These are phyloP conservation scores for Chytriomyces sp. DNA, from an alignment of 192 early-diverging fungal species.

Conservation along the genomic window DNA sequence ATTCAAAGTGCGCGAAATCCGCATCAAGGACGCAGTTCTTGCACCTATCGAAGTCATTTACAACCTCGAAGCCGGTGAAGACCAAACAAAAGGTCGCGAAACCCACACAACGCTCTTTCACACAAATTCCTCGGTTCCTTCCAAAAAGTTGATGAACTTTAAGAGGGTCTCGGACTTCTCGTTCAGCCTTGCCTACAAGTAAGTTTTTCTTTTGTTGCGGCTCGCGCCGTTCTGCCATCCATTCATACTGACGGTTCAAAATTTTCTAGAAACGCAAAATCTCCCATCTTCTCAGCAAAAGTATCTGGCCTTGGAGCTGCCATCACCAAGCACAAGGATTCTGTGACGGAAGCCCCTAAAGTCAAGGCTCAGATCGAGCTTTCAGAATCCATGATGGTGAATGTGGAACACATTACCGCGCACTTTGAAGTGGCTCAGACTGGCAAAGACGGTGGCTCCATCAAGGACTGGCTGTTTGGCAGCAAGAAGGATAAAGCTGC, in stretches of 20 bases:
- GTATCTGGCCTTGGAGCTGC: constrained; percentile 75
- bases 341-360: constrained; percentile 63
- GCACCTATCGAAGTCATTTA: constrained; percentile 72
- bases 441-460: constrained; percentile 1
- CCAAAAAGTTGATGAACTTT: constrained; percentile 86
- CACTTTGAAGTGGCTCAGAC: constrained; percentile 58
- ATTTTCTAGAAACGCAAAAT: neutral
- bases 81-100: constrained; percentile 23
- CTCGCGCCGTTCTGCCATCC: neutral
- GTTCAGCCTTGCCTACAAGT: constrained; percentile 70
- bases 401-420: constrained; percentile 64
- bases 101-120: constrained; percentile 65
- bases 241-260: constrained; percentile 9
- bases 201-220: constrained; percentile 11
- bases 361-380: constrained; percentile 84
- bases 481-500: constrained; percentile 47
- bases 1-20: constrained; percentile 87
- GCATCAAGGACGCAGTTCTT: constrained; percentile 80
- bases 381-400: constrained; percentile 76
- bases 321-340: constrained; percentile 66
- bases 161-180: constrained; percentile 80
- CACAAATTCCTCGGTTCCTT: constrained; percentile 71
- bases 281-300: constrained; percentile 64
- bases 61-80: constrained; percentile 42
- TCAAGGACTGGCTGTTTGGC: constrained; percentile 53